A percentile compares a stretch with the other conserved stretches of the same genome.
phyloP scores from a whole-genome alignment of 192 early-diverging fungal species.

The Gamsiella multidivaricata region DNA sequence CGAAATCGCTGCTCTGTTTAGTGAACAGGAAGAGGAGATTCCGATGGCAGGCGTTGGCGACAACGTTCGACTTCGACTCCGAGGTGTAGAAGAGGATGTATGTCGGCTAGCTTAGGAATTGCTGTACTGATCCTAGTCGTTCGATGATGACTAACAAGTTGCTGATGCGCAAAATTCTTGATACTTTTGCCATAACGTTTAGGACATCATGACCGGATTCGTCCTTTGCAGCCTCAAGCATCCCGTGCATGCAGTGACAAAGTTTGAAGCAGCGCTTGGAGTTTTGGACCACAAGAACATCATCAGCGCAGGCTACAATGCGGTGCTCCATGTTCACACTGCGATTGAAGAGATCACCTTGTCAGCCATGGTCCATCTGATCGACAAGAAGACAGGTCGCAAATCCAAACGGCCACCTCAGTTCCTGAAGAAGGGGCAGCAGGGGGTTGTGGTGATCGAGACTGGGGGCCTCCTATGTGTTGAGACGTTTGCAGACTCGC shows the following conservation, averaged over 20 bases:
- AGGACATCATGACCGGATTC: constrained; percentile 86
- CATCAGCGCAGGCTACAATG: constrained; percentile 94
- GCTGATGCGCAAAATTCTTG: not conserved
- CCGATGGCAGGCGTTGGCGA: constrained; percentile 83
- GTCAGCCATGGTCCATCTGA: constrained; percentile 81
- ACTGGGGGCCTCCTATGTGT: constrained; percentile 79
- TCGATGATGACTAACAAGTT: not conserved
- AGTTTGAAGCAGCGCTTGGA: constrained; percentile 89
- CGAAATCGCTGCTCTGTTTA: constrained; percentile 85
- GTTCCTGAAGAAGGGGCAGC: constrained; percentile 93
- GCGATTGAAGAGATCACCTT: constrained; percentile 89
- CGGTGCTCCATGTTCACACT: constrained; percentile 93
- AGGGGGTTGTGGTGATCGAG: constrained; percentile 87
- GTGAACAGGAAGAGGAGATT: constrained; percentile 85
- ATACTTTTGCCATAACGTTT: not conserved
- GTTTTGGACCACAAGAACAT: constrained; percentile 97
- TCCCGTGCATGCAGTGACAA: constrained; percentile 82
- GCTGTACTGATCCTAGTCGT: not conserved
- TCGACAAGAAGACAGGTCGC: constrained; percentile 93
- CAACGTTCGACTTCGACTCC: constrained; percentile 90
- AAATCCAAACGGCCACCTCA: constrained; percentile 87
- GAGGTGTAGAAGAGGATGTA: constrained; percentile 93
- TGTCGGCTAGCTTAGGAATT: not conserved
- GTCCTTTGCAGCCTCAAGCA: constrained; percentile 83
- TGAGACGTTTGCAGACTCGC: constrained; percentile 86